Percentiles rank a stretch among this genome's conserved stretches.
These are phyloP conservation scores for Hymenoscyphus fructigenus DNA, from an alignment of 2,329 filamentous ascomycete species.

Conservation along the genomic window DNA sequence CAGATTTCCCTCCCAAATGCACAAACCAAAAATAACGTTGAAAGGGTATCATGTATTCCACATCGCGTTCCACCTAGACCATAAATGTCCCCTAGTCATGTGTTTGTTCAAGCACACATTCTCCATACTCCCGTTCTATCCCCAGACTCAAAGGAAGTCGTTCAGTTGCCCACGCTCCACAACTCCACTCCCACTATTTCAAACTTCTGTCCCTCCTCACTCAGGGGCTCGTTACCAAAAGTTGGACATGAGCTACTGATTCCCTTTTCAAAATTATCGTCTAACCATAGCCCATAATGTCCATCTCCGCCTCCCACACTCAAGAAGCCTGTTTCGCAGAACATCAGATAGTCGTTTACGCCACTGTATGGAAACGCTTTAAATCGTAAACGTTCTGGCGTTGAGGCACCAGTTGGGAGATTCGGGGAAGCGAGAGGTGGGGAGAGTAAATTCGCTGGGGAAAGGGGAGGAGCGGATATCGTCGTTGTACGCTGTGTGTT, in stretches of 20 bases:
- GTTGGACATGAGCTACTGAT: conserved; percentile 83
- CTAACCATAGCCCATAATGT: conserved; percentile 90
- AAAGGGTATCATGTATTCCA: conserved; percentile 15
- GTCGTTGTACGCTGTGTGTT: conserved; percentile 62
- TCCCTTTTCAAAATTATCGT: conserved; percentile 79
- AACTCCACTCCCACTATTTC: conserved; percentile 87
- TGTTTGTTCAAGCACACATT: not conserved
- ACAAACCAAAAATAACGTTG: conserved; percentile 1
- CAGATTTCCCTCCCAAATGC: conserved; percentile 2
- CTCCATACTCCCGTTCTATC: not conserved
- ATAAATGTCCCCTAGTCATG: not conserved
- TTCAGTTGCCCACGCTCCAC: conserved; percentile 75
- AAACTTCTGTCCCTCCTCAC: conserved; percentile 90
- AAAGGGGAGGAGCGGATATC: conserved; percentile 36
- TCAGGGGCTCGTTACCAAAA: conserved; percentile 91
- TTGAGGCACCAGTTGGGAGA: conserved; percentile 43
- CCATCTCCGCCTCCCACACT: conserved; percentile 87
- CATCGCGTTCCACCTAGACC: conserved; percentile 6
- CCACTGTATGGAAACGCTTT: conserved; percentile 97
- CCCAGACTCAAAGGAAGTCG: not conserved
- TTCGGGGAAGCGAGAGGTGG: conserved; percentile 30
- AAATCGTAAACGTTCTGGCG: conserved; percentile 80
- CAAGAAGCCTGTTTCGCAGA: conserved; percentile 82
- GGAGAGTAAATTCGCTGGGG: conserved; percentile 22
- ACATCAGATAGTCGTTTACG: conserved; percentile 94